phyloP scores from a whole-genome alignment of 2,329 filamentous ascomycete genomes.

The Colletotrichum chrysophilum region DNA sequence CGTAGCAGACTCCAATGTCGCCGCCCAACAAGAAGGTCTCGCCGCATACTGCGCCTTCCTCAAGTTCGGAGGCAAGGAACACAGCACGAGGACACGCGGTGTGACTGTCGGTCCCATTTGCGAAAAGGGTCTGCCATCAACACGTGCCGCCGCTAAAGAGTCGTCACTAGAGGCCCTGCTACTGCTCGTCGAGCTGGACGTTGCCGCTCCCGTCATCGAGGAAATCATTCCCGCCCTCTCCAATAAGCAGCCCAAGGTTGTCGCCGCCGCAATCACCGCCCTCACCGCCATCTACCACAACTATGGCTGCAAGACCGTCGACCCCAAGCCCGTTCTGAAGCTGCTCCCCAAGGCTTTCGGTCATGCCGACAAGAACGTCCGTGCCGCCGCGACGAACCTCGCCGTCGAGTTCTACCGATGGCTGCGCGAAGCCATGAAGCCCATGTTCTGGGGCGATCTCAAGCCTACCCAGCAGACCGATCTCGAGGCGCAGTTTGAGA shows the following conservation, averaged over 20 bases:
- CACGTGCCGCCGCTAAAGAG: constrained; percentile 86
- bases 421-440: constrained; percentile 97
- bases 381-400: constrained; percentile 89
- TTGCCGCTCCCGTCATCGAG: constrained; percentile 84
- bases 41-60: constrained; percentile 89
- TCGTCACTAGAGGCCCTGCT: constrained; percentile 86
- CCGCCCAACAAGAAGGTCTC: constrained; percentile 92
- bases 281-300: constrained; percentile 88
- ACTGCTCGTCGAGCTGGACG: constrained; percentile 89
- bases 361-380: constrained; percentile 97
- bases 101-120: constrained; percentile 79
- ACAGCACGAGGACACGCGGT: constrained; percentile 77
- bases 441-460: constrained; percentile 93
- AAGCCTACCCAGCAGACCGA: constrained; percentile 96
- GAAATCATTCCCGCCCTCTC: constrained; percentile 83
- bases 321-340: constrained; percentile 92
- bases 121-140: constrained; percentile 90
- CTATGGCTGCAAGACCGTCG: constrained; percentile 92
- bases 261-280: constrained; percentile 73
- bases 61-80: constrained; percentile 84
- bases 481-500: constrained; percentile 92
- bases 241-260: constrained; percentile 90
- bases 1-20: constrained; percentile 93
- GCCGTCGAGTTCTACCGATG: constrained; percentile 96
- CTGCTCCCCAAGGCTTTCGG: constrained; percentile 88